Evolutionary conservation across 2,329 filamentous ascomycete species (phyloP), one percentile per base, ranked within the genome.

Genomic region (Anisogramma anomala): DNA sequence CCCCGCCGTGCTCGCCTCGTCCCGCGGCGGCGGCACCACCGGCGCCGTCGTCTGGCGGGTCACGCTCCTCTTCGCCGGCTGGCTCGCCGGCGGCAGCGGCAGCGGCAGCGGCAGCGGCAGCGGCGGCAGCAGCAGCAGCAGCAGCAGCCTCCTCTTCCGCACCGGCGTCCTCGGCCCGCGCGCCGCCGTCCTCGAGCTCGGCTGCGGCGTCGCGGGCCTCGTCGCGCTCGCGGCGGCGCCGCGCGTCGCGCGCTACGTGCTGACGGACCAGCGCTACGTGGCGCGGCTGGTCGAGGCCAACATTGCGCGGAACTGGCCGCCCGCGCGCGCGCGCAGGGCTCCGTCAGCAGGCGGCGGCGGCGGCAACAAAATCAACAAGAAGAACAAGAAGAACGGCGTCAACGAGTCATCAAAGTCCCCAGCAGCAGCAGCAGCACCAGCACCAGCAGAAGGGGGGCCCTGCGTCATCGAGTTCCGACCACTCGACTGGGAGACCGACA

Each of bases 211-310:
- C 41, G 84, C 87, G 1, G 85, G 82, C 14, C 68, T 96, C 26
- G 74, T 88, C 25, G 85, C 82, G 3, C 66, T 91, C 27, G 66
- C 76, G 6, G 61, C 94, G 10, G 72, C 74, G 2, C 72, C 74
- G 1, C 64, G 63, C 3, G 69, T 93, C 14, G 50, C 57, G 17
- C 66, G 67, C 45, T 93, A 91, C 57, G 68, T 87, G 33, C 77
- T 91, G 33, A 94, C 88, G 0, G 91, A 98, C 58, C 89, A 95
- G 60, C 63, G 76, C 33, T 96, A 96, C 59, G 83, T 94, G 2
- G 70, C 83, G 45, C 81, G 77, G 46, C 63, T 89, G 1, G 65
- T 94, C n/a, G 73, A 75, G 46, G 73, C 77, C 50, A 98, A 96
- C 57, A 62, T 96, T 3, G 61, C 69, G 1, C 72, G 76, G 32